phyloP scores from a whole-genome alignment of 306 rosid species.

The Gillenia trifoliata region DNA sequence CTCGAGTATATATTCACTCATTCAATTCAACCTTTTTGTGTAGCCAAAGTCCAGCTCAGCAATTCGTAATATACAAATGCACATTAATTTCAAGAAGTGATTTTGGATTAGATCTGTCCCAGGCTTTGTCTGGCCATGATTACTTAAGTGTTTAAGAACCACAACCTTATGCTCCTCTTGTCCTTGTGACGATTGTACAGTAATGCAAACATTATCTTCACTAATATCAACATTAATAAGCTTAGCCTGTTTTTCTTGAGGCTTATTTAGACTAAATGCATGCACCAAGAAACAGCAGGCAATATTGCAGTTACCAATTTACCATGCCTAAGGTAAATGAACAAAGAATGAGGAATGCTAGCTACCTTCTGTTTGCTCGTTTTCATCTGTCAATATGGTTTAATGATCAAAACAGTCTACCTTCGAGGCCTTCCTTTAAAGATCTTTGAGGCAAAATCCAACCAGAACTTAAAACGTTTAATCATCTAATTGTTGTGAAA shows the following conservation, averaged over 20 bases:
- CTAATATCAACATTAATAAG: not conserved
- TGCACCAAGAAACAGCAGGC: not conserved
- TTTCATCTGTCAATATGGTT: not conserved
- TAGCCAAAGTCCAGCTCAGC: constrained; percentile 34
- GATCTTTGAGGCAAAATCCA: not conserved
- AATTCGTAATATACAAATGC: constrained; percentile 25
- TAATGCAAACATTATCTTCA: not conserved
- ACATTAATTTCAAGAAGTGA: constrained; percentile 30
- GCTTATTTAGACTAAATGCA: not conserved
- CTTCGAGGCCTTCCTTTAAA: not conserved
- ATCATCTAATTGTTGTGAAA: too few species aligned
- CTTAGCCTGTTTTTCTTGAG: not conserved
- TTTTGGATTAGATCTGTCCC: constrained; percentile 64
- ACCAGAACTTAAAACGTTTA: not conserved
- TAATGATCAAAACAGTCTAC: not conserved
- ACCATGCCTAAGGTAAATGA: not conserved
- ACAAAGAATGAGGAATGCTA: too few species aligned
- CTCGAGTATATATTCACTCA: constrained; percentile 7
- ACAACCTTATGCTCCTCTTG: constrained; percentile 13
- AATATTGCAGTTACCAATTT: not conserved
- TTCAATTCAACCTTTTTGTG: constrained; percentile 3
- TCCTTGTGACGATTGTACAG: constrained; percentile 5
- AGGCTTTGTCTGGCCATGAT: constrained; percentile 42
- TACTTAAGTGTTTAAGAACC: constrained; percentile 26
- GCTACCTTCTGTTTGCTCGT: too few species aligned